These are phyloP conservation scores for Magnolia kwangsiensis DNA, from an alignment of 164 flowering plant species.

Conservation along the genomic window DNA sequence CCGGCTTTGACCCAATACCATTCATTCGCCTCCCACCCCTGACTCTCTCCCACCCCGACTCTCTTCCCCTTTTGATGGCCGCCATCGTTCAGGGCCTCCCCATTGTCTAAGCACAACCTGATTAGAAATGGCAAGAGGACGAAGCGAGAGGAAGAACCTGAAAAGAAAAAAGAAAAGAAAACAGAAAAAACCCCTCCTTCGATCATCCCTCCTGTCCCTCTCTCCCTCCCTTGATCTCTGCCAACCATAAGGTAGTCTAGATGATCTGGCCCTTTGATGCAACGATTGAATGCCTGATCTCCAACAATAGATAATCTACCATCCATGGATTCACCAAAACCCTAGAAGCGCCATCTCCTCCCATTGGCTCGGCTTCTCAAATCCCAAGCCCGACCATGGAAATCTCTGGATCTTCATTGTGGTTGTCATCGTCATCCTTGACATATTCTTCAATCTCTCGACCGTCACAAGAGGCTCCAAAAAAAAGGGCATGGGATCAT, in stretches of 20 bases:
- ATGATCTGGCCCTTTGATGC: constrained; percentile 47
- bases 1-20: too few species aligned
- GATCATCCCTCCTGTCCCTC: constrained; percentile 8
- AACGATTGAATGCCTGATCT: constrained; percentile 49
- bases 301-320: constrained; percentile 5
- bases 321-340: constrained; percentile 19
- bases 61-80: too few species aligned
- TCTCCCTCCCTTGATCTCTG: background rate
- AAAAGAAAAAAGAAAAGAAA: too few species aligned
- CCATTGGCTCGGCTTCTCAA: constrained; percentile 19
- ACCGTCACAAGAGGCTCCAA: too few species aligned
- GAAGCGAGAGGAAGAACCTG: constrained; percentile 6
- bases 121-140: too few species aligned
- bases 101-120: too few species aligned
- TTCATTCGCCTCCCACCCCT: too few species aligned
- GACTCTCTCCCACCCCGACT: too few species aligned
- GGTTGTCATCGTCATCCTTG: constrained; percentile 11
- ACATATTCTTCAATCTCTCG: constrained; percentile 22
- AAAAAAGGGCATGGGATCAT: constrained; percentile 41
- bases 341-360: constrained; percentile 30
- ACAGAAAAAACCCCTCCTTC: background rate
- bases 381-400: background rate
- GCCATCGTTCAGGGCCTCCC: too few species aligned
- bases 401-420: constrained; percentile 15
- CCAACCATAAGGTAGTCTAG: background rate